Evolutionary conservation across 140 eudicot species (phyloP), one percentile per base, ranked within the genome.

Genomic region (Anethum foeniculum): DNA sequence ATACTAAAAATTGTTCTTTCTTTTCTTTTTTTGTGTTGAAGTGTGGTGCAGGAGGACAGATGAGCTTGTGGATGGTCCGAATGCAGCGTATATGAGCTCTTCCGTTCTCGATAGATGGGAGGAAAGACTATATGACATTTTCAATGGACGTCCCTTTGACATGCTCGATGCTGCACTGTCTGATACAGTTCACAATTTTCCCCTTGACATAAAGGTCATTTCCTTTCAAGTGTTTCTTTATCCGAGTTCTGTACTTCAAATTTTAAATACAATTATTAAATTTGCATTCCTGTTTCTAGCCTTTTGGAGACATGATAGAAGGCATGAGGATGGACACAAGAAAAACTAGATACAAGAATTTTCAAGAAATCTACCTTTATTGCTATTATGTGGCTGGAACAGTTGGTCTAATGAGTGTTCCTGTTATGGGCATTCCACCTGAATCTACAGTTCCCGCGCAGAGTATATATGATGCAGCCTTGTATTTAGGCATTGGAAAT

Each of bases 11-110:
- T 47, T 47, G 32, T 68, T 30, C 19, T 15, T 21, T 52, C 0
- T 14, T 6, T 43, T n/a, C n/a, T n/a, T 52, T 46, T 21, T 3
- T 10, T 81, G 49, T 43, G 38, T 23, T 86, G 44, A 87, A 94
- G 98, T 90, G 64, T 94, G 98, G 98, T 92, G 98, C 81, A 88
- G 96, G 81, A 89, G 97, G 81, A 94, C 97, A 1, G 98, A 94
- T 87, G 98, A 94, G 80, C 84, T 94, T 25, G 98, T 92, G 11
- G 97, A 94, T 69, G 98, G 98, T 25, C 97, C 97, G 4, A 94
- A 92, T 62, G 89, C 98, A 3, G 80, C 60, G 62, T 86, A 89
- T 64, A 82, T 87, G 81, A 92, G 84, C 60, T 82, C 87, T 51
- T 77, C 82, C 4, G 94, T 80, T 78, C 93, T 94, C 52, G 96